Base-by-base conservation (phyloP, 2,329 filamentous ascomycete species). In the Sclerotinia spermophila region DNA sequence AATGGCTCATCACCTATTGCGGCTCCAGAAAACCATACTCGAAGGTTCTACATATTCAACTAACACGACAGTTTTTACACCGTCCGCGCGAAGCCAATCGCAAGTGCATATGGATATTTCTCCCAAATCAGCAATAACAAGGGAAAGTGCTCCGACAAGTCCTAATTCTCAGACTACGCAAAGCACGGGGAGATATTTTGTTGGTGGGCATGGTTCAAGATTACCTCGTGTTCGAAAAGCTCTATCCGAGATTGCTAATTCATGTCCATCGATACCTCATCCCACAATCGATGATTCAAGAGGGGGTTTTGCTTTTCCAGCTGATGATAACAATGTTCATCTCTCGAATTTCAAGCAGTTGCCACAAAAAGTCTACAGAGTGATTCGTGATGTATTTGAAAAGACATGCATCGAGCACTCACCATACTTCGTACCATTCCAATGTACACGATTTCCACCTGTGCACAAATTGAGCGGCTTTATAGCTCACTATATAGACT, bases 401-500 rank as follows among this genome's bases (percentile, higher is more conserved):
- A 71, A 69, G 19, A 73, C 73, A 38, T 76, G 75, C 58, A 65
- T 74, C 13, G 68, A 69, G 27, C 72, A 72, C n/a, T 71, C 67
- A 17, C 67, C 71, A 61, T 75, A 71, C 45, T 33, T 71, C 4
- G 51, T 67, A 1, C 58, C 38, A 61, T 76, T 74, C 53, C 42
- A 71, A 51, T 44, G 53, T 15, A 60, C 53, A 21, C 60, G 67
- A n/a, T 75, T 76, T 59, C 75, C 75, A 53, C 71, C 74, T 24
- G 33, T 65, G 21, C 62, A 73, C 27, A 42, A 59, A 19, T 55
- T 77, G 13, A 70, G 69, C 42, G 56, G 67, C 30, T 82, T 80
- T 56, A 72, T 83, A 59, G 59, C 71, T n/a, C 75, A 77, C 33
- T 83, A 81, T 73, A 79, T 82, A 35, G 76, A 79, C 53, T 77